Evolutionary conservation across 2,329 filamentous ascomycete genomes (phyloP).

Genomic region (Neoarthrinium moseri): DNA sequence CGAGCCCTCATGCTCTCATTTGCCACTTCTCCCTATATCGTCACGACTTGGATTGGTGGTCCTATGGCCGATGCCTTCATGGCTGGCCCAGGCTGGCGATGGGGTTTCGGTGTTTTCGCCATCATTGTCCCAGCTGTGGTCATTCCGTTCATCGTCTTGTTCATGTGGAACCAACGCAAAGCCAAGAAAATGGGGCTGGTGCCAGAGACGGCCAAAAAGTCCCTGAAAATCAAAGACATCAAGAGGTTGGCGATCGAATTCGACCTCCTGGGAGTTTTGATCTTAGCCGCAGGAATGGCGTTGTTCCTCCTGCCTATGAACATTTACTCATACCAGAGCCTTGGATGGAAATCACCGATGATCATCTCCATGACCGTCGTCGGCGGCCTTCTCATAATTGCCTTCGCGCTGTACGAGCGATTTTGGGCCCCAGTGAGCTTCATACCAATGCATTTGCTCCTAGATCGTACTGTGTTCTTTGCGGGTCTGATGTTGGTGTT

Average conservation of each 20-base stretch:
- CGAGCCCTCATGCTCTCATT: slow-evolving; percentile 65
- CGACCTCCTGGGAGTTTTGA: slow-evolving; percentile 39
- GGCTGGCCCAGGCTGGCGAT: slow-evolving; percentile 56
- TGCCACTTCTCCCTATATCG: slow-evolving; percentile 63
- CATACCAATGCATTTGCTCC: slow-evolving; percentile 33
- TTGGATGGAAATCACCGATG: not conserved
- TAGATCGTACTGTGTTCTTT: slow-evolving; percentile 36
- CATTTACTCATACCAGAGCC: not conserved
- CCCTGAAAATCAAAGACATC: slow-evolving; percentile 27
- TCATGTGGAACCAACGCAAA: not conserved
- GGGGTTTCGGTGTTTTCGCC: slow-evolving; percentile 40
- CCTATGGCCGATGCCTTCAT: slow-evolving; percentile 54
- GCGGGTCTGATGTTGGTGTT: slow-evolving; percentile 26
- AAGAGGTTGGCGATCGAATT: slow-evolving; percentile 24
- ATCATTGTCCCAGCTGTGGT: not conserved
- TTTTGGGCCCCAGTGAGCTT: slow-evolving; percentile 38
- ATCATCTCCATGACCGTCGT: slow-evolving; percentile 22
- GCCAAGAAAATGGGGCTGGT: slow-evolving; percentile 17
- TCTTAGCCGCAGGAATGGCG: slow-evolving; percentile 42
- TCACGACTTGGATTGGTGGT: slow-evolving; percentile 62
- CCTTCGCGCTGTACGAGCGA: slow-evolving; percentile 39
- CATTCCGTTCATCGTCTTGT: not conserved
- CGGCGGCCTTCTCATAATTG: slow-evolving; percentile 22
- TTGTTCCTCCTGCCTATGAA: slow-evolving; percentile 39
- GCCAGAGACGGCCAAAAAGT: slow-evolving; percentile 34